phyloP scores from a whole-genome alignment of 2,329 filamentous ascomycete genomes.

The Sporothrix mexicana region DNA sequence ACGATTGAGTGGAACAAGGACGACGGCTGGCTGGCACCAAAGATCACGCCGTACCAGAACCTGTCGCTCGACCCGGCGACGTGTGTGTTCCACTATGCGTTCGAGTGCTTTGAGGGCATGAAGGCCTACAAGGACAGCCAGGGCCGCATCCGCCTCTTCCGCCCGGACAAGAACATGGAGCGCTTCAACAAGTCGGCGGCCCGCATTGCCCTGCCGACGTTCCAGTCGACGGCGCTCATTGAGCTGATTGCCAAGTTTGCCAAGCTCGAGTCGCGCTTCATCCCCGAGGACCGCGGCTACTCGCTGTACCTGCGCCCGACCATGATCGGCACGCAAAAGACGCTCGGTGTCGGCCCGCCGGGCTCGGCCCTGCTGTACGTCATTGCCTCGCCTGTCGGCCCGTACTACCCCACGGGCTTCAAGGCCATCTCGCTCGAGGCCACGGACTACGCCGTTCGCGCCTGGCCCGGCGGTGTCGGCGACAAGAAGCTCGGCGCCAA shows the following conservation, averaged over 20 bases:
- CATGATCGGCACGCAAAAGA: constrained; percentile 95
- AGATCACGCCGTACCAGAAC: constrained; percentile 94
- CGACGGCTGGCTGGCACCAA: constrained; percentile 81
- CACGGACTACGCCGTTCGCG: constrained; percentile 93
- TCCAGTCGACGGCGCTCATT: constrained; percentile 74
- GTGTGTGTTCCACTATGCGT: constrained; percentile 98
- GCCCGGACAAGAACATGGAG: constrained; percentile 95
- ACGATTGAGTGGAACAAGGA: constrained; percentile 88
- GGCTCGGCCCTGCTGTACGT: constrained; percentile 91
- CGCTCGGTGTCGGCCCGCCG: constrained; percentile 89
- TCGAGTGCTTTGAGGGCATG: constrained; percentile 98
- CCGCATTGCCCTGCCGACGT: constrained; percentile 90
- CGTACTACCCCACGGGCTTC: constrained; percentile 98
- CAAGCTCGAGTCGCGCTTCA: constrained; percentile 84
- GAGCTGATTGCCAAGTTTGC: constrained; percentile 82
- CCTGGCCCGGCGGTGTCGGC: constrained; percentile 96
- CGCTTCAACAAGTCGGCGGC: constrained; percentile 89
- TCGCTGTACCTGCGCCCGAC: constrained; percentile 94
- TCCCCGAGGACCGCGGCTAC: constrained; percentile 85
- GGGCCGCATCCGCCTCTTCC: constrained; percentile 83
- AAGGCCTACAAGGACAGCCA: constrained; percentile 94
- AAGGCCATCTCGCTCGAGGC: constrained; percentile 96
- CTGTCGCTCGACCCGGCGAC: constrained; percentile 94
- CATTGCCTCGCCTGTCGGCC: constrained; percentile 94
- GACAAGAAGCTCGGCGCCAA: constrained; percentile 99